Evolutionary conservation across 1,284 basidiomycete genomes (phyloP).

Genomic region (Porogramme epimiltina): DNA sequence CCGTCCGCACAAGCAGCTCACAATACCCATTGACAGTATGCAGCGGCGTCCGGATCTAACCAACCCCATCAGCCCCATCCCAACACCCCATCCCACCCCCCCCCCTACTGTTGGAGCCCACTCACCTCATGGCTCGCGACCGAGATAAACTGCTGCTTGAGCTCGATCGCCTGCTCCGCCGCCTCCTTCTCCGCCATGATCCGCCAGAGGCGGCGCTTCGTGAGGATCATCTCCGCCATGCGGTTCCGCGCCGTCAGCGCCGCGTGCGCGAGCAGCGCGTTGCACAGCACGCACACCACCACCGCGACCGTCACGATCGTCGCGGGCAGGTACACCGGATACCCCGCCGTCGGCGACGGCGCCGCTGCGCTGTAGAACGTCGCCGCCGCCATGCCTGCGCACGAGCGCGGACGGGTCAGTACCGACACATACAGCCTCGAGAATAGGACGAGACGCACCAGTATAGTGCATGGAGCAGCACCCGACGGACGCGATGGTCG

Average conservation of each 20-base stretch:
- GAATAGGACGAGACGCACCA: constrained; percentile 14
- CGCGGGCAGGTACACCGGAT: constrained; percentile 30
- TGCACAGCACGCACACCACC: constrained; percentile 32
- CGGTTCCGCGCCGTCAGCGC: constrained; percentile 29
- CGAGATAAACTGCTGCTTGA: constrained; percentile 36
- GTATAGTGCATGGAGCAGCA: constrained; percentile 35
- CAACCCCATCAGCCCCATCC: neutral
- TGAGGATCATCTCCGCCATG: constrained; percentile 35
- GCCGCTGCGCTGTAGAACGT: constrained; percentile 30
- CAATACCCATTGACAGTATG: constrained; percentile 36
- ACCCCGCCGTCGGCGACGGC: constrained; percentile 23
- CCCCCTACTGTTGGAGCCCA: neutral
- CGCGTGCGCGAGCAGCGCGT: constrained; percentile 30
- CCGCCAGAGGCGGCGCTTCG: constrained; percentile 31
- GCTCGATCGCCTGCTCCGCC: constrained; percentile 33
- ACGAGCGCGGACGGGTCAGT: neutral
- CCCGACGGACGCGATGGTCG: constrained; percentile 29
- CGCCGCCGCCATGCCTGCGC: constrained; percentile 30
- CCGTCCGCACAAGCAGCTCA: constrained; percentile 30
- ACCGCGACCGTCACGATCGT: constrained; percentile 29
- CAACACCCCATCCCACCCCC: neutral
- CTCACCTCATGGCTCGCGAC: constrained; percentile 34
- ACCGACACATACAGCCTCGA: neutral
- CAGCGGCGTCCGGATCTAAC: constrained; percentile 32
- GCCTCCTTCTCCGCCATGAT: constrained; percentile 38